Evolutionary conservation across 768 basidiomycete species (phyloP).

Genomic region (Arthromyces matolae): DNA sequence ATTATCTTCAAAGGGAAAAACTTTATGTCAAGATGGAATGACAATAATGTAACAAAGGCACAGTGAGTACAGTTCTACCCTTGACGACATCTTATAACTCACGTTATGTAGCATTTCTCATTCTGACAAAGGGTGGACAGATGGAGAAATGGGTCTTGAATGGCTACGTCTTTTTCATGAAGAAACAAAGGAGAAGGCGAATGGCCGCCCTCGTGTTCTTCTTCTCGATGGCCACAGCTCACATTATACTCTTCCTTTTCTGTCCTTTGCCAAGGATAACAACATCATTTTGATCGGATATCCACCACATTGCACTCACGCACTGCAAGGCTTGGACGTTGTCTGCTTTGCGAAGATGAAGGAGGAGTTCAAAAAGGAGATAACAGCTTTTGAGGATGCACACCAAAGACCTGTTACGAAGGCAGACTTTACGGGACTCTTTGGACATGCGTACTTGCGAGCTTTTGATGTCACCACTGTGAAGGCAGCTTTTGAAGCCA

Average conservation of each 20-base stretch:
- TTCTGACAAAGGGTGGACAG: slow-evolving; percentile 31
- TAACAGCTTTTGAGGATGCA: slow-evolving; percentile 19
- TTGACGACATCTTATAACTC: background rate
- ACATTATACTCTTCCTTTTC: slow-evolving; percentile 31
- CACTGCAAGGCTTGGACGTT: slow-evolving; percentile 41
- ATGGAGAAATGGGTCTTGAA: slow-evolving; percentile 19
- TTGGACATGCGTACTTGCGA: slow-evolving; percentile 15
- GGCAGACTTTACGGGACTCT: slow-evolving; percentile 10
- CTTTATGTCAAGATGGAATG: slow-evolving; percentile 25
- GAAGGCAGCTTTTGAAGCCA: slow-evolving; percentile 23
- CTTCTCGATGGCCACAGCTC: slow-evolving; percentile 41
- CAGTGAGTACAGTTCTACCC: slow-evolving; percentile 20
- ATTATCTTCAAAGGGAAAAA: slow-evolving; percentile 39
- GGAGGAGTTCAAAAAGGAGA: slow-evolving; percentile 17
- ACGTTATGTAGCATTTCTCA: slow-evolving; percentile 17
- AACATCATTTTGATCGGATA: slow-evolving; percentile 38
- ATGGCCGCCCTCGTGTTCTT: slow-evolving; percentile 26
- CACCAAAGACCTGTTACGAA: slow-evolving; percentile 22
- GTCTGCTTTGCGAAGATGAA: slow-evolving; percentile 42
- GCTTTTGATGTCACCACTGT: slow-evolving; percentile 14
- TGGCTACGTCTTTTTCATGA: slow-evolving; percentile 33
- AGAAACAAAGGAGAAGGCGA: slow-evolving; percentile 32
- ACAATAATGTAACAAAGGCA: slow-evolving; percentile 34
- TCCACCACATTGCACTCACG: slow-evolving; percentile 38
- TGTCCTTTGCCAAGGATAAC: slow-evolving; percentile 29